These are phyloP conservation scores for Ustilago cynodontis DNA, from an alignment of 1,284 basidiomycete species.

Conservation along the genomic window DNA sequence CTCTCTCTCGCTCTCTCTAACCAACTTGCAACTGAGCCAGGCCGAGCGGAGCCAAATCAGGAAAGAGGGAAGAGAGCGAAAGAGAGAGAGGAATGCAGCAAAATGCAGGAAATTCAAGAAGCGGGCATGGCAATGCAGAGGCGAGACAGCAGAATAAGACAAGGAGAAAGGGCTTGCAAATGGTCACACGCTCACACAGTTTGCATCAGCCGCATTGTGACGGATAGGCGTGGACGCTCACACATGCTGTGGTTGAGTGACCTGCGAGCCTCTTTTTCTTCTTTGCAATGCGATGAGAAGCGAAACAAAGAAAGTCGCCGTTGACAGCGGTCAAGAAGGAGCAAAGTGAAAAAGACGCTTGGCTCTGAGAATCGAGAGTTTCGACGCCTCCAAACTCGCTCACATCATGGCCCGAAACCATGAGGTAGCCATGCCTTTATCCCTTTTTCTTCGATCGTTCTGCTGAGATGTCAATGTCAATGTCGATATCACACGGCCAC, in stretches of 20 bases:
- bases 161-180: too few relatives aligned
- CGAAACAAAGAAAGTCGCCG: neutral
- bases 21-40: neutral
- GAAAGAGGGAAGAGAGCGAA: neutral
- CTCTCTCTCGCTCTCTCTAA: neutral
- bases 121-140: neutral
- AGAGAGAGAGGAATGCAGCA: neutral
- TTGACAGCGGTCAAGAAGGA: neutral
- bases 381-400: neutral
- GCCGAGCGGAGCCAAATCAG: constrained; percentile 1
- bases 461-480: neutral
- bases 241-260: too few relatives aligned
- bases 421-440: neutral
- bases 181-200: neutral
- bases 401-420: neutral
- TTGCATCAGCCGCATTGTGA: neutral
- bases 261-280: neutral
- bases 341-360: neutral
- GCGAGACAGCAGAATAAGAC: too few relatives aligned
- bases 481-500: neutral
- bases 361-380: neutral
- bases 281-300: neutral
- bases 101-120: constrained; percentile 4
- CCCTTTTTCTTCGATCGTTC: neutral
- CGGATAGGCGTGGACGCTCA: neutral